Base-by-base conservation (phyloP, 2,329 filamentous ascomycete species). In the Fusarium sp. region DNA sequence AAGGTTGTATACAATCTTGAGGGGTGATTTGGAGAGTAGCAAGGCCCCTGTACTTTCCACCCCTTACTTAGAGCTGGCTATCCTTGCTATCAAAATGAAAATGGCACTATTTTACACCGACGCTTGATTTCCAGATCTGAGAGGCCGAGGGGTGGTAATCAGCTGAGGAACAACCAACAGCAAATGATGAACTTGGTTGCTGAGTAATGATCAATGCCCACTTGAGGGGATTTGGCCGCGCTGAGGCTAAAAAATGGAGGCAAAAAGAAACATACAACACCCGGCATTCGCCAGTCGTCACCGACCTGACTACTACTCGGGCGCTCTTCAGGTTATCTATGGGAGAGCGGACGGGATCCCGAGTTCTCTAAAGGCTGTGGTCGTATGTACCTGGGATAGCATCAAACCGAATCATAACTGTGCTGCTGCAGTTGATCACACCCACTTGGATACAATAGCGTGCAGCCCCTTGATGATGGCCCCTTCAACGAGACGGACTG, bases 251-350 rank as follows among this genome's bases (percentile, higher is more conserved):
- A 40, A 37, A 63, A 30, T 14, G 1, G 40, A 45, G 11, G 14
- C 15, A 57, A 58, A 58, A 63, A 47, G 37, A 27, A 62, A 35
- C 65, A 67, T 67, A 64, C 65, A 67, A 67, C 65, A 67, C 65
- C 40, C 33, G 60, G 65, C 37, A 68, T 68, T 68, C 65, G 65
- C 65, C 62, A 63, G 65, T 68, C 40, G 65, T 67, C 65, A 52
- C 60, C 65, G 60, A 59, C 65, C 65, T 58, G 56, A 9, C 65
- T 64, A 68, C 60, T 68, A 64, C 65, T 59, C 65, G 30, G 54
- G 65, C 60, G 60, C 60, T 68, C 65, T 57, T 68, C 32, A 59
- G 52, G 43, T 68, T 68, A 54, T 58, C 65, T 22, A 57, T 52
- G 52, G 60, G 65, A 64, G 65, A 68, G 60, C 65, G 35, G 32